phyloP scores from a whole-genome alignment of 2,329 filamentous ascomycete genomes.

The Didymella keratinophila region DNA sequence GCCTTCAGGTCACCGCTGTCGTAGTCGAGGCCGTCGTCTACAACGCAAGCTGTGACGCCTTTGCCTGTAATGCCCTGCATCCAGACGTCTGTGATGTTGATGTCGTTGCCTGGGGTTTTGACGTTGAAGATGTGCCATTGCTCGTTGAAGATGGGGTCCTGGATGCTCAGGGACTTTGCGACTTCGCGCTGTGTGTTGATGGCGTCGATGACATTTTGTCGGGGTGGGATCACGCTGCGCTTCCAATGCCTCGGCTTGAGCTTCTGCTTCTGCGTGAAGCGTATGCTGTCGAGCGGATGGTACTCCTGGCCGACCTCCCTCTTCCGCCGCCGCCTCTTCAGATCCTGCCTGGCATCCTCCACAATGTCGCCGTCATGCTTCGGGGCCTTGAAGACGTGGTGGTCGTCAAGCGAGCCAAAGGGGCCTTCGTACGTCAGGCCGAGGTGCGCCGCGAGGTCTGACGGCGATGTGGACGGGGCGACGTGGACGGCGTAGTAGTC shows the following conservation, averaged over 20 bases:
- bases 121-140: constrained; percentile 97
- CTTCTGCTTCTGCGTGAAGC: constrained; percentile 81
- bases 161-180: constrained; percentile 70
- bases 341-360: constrained; percentile 59
- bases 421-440: constrained; percentile 82
- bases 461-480: constrained; percentile 69
- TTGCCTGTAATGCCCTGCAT: constrained; percentile 87
- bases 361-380: constrained; percentile 64
- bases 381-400: constrained; percentile 84
- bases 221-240: constrained; percentile 52
- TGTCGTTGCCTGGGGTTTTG: constrained; percentile 81
- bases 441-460: constrained; percentile 73
- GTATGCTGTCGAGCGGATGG: constrained; percentile 74
- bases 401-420: constrained; percentile 77
- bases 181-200: constrained; percentile 56
- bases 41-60: constrained; percentile 88
- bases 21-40: constrained; percentile 97
- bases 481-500: constrained; percentile 96
- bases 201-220: constrained; percentile 52
- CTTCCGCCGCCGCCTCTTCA: constrained; percentile 68
- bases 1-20: constrained; percentile 89
- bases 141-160: constrained; percentile 88
- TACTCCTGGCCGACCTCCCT: constrained; percentile 57
- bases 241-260: constrained; percentile 69
- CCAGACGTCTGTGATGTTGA: constrained; percentile 97